Evolutionary conservation across 2,329 filamentous ascomycete genomes (phyloP).

Genomic region (Blastomyces parvus): DNA sequence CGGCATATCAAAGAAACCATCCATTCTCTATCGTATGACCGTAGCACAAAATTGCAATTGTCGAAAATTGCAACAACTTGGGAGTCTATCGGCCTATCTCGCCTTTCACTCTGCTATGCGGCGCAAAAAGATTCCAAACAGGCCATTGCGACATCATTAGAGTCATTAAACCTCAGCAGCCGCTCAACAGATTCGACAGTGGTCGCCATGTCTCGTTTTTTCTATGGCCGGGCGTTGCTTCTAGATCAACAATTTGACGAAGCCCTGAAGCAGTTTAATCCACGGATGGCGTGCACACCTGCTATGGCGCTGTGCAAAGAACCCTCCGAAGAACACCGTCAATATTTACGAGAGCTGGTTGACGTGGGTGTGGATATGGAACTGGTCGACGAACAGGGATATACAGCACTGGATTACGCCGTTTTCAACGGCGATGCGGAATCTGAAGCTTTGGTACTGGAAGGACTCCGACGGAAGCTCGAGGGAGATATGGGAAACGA

Average conservation of each 20-base stretch:
- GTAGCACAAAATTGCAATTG: background rate
- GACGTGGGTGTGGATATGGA: background rate
- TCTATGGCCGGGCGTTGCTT: background rate
- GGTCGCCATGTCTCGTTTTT: background rate
- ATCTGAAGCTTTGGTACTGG: background rate
- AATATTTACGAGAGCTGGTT: background rate
- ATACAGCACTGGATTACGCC: background rate
- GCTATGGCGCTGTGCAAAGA: background rate
- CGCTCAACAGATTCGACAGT: background rate
- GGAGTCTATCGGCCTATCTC: background rate
- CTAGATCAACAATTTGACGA: background rate
- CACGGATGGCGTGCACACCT: background rate
- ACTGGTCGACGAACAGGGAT: background rate
- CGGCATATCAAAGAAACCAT: background rate
- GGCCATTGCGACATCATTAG: background rate
- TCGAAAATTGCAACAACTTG: background rate
- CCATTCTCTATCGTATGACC: background rate
- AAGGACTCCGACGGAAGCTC: background rate
- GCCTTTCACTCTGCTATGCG: background rate
- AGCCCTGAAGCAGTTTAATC: background rate
- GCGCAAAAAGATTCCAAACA: background rate
- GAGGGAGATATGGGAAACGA: background rate
- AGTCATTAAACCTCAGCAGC: background rate
- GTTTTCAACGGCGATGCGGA: background rate
- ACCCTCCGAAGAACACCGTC: background rate